Evolutionary conservation across 2,329 filamentous ascomycete genomes (phyloP).

Genomic region (Mycosphaerella sp.): DNA sequence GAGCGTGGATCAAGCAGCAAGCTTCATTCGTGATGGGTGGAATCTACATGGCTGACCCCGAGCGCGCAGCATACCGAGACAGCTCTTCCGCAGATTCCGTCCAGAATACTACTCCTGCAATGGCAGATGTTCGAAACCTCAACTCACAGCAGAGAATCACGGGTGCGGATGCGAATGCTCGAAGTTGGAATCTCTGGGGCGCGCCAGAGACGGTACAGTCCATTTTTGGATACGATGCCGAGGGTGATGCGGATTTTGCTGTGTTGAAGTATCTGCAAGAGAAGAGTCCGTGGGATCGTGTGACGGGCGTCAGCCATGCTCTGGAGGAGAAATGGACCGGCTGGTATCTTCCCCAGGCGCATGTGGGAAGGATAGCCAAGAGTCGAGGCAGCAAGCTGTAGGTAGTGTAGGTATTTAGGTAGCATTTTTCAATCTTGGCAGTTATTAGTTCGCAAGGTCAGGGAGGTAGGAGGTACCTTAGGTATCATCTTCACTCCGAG

Average conservation of each 20-base stretch:
- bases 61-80: constrained; percentile 17
- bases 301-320: constrained; percentile 28
- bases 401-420: not conserved
- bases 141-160: constrained; percentile 26
- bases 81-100: constrained; percentile 7
- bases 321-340: constrained; percentile 31
- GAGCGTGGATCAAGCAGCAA: constrained; percentile 39
- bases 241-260: constrained; percentile 31
- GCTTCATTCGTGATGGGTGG: constrained; percentile 35
- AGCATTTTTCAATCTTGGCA: not conserved
- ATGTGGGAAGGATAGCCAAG: constrained; percentile 17
- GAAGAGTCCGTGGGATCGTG: constrained; percentile 23
- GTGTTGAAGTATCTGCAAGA: constrained; percentile 25
- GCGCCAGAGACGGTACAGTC: constrained; percentile 16
- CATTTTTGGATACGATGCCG: constrained; percentile 31
- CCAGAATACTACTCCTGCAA: constrained; percentile 12
- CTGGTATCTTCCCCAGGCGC: constrained; percentile 29
- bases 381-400: constrained; percentile 15
- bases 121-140: constrained; percentile 32
- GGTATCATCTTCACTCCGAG: too few species aligned
- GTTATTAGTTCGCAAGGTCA: not conserved
- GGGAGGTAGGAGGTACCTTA: too few species aligned
- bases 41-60: constrained; percentile 31
- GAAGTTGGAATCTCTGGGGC: constrained; percentile 37
- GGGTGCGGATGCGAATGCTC: constrained; percentile 22